These are phyloP conservation scores for Pyrenochaeta sp. DNA, from an alignment of 2,329 filamentous ascomycete species.

Conservation along the genomic window DNA sequence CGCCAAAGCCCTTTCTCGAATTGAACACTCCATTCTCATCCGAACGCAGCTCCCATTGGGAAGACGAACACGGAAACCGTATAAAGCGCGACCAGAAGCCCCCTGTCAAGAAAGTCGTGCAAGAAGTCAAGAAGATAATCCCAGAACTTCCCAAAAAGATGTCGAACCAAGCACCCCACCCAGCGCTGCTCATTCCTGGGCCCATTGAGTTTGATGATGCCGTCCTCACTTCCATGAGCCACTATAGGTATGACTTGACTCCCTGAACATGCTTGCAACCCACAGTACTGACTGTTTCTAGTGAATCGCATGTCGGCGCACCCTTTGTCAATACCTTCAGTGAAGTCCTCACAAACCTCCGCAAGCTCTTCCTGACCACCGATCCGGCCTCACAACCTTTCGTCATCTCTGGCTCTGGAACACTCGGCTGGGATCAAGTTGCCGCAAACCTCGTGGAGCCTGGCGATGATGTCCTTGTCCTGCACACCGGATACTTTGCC, in stretches of 20 bases:
- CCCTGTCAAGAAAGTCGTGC: conserved; percentile 10
- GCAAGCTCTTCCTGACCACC: conserved; percentile 92
- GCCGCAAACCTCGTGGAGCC: conserved; percentile 91
- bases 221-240: conserved; percentile 91
- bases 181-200: conserved; percentile 90
- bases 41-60: conserved; percentile 60
- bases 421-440: conserved; percentile 95
- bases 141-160: conserved; percentile 48
- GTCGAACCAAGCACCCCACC: conserved; percentile 67
- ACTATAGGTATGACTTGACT: conserved; percentile 72
- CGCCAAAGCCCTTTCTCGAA: conserved; percentile 60
- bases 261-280: not conserved
- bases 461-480: conserved; percentile 87
- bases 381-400: conserved; percentile 86
- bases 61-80: conserved; percentile 60
- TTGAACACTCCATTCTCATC: conserved; percentile 70
- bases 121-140: conserved; percentile 17
- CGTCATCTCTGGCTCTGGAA: conserved; percentile 92
- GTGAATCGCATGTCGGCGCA: conserved; percentile 91
- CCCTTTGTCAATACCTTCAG: conserved; percentile 91
- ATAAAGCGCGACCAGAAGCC: conserved; percentile 20
- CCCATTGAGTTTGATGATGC: conserved; percentile 99
- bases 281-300: conserved; percentile 46
- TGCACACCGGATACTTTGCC: conserved; percentile 97
- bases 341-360: conserved; percentile 84